Percentiles rank a stretch among this genome's conserved stretches.
Evolutionary conservation across 306 rosid genomes (phyloP).

Genomic region (Pterocarpus macrocarpus): DNA sequence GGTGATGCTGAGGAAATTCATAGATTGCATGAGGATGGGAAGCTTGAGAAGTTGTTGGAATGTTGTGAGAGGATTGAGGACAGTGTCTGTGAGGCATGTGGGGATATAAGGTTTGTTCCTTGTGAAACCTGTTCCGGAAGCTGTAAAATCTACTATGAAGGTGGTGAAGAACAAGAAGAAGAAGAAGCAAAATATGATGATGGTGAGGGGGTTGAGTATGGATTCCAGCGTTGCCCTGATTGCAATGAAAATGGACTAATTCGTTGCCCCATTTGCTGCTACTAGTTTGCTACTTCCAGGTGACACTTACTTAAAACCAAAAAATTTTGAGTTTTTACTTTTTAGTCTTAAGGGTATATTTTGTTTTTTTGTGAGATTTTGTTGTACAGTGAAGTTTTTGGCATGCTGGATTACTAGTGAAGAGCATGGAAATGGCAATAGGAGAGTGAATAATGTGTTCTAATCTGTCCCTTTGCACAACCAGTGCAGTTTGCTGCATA

Average conservation of each 20-base stretch:
- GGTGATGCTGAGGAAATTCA: constrained; percentile 93
- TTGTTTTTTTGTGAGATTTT: constrained; percentile 51
- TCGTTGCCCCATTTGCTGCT: constrained; percentile 82
- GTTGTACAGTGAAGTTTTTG: constrained; percentile 69
- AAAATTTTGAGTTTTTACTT: constrained; percentile 48
- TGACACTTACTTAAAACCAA: constrained; percentile 38
- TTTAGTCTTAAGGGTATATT: constrained; percentile 26
- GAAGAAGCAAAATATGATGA: constrained; percentile 40
- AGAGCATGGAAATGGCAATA: background rate
- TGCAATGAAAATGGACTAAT: constrained; percentile 94
- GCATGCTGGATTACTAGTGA: constrained; percentile 41
- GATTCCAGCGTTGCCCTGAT: constrained; percentile 88
- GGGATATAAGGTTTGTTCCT: constrained; percentile 92
- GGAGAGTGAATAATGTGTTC: constrained; percentile 54
- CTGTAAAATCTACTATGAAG: constrained; percentile 85
- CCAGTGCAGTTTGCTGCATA: constrained; percentile 47
- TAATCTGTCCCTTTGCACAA: constrained; percentile 47
- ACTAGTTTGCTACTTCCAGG: constrained; percentile 39
- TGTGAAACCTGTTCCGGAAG: constrained; percentile 95
- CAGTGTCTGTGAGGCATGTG: constrained; percentile 82
- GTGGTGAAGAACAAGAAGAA: constrained; percentile 46
- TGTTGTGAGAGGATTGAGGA: constrained; percentile 65
- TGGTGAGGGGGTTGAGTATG: constrained; percentile 57
- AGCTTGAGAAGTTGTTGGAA: constrained; percentile 77
- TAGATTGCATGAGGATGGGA: constrained; percentile 78